A percentile compares a stretch with the other conserved stretches of the same genome.
Conservation (phyloP, 306 rosid genomes). For the Geum urbanum region DNA sequence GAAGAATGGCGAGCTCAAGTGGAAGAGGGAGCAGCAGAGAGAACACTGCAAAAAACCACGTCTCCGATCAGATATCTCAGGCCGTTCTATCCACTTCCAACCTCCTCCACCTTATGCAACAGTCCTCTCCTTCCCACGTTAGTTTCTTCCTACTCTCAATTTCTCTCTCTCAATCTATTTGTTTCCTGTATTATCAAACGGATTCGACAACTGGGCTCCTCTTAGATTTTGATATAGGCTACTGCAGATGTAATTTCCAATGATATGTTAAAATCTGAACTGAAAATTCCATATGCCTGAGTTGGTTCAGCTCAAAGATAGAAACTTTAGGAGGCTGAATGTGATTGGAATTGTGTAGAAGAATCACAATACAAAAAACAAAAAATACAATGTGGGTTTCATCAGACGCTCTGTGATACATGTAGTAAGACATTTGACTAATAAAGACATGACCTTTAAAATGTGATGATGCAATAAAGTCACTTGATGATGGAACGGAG, state of each 20-base stretch:
- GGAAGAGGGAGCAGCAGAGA: constrained; percentile 38
- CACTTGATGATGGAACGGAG: not conserved
- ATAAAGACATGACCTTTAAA: not conserved
- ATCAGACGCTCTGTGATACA: not conserved
- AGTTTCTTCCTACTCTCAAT: not conserved
- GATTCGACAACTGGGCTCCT: constrained; percentile 5
- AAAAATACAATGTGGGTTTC: too few species aligned
- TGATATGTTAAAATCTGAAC: not conserved
- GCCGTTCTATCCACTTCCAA: constrained; percentile 80
- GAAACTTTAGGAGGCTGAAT: not conserved
- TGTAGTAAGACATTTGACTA: not conserved
- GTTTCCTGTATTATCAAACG: too few species aligned
- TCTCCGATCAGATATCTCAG: constrained; percentile 80
- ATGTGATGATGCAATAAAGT: not conserved
- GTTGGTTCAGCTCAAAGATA: constrained; percentile 2
- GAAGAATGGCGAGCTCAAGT: constrained; percentile 51
- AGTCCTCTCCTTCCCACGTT: constrained; percentile 73
- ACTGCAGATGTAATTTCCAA: not conserved
- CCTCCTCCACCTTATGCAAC: constrained; percentile 81
- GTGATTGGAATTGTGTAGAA: not conserved
- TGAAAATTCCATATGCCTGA: not conserved
- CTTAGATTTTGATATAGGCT: not conserved
- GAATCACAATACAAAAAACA: too few species aligned
- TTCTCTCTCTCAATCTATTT: not conserved
- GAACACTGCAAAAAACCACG: constrained; percentile 54